Percentiles rank a stretch among this genome's conserved stretches.
phyloP scores from a whole-genome alignment of 495 filamentous ascomycete species.

The Sordaria brevicollis region DNA sequence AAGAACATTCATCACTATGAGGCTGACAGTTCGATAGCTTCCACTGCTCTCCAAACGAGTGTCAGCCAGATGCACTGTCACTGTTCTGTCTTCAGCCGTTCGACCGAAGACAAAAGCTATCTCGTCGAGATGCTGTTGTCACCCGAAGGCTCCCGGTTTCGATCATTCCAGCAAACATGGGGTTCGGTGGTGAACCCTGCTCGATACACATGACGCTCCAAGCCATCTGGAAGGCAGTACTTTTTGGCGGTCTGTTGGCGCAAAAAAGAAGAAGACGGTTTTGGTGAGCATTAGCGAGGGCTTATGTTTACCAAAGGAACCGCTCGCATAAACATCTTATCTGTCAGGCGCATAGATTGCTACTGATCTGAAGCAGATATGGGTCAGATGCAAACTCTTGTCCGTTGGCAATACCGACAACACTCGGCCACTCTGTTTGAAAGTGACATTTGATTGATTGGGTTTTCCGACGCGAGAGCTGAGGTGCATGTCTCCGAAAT shows the following conservation, averaged over 20 bases:
- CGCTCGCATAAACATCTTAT: not conserved
- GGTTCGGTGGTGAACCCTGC: not conserved
- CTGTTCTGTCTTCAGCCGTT: not conserved
- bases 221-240: not conserved
- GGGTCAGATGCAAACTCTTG: not conserved
- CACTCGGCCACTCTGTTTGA: not conserved
- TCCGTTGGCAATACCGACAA: not conserved
- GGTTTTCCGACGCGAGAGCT: not conserved
- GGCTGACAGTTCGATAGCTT: not conserved
- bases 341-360: not conserved
- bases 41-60: not conserved
- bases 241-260: not conserved
- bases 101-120: not conserved
- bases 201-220: not conserved
- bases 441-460: not conserved
- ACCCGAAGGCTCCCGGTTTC: not conserved
- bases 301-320: not conserved
- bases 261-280: not conserved
- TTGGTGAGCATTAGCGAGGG: not conserved
- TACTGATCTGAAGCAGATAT: not conserved
- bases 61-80: not conserved
- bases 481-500: not conserved
- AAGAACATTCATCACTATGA: not conserved
- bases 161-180: not conserved
- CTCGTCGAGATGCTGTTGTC: not conserved